Evolutionary conservation across 768 basidiomycete genomes (phyloP).

Genomic region (Tephrocybe rancida): DNA sequence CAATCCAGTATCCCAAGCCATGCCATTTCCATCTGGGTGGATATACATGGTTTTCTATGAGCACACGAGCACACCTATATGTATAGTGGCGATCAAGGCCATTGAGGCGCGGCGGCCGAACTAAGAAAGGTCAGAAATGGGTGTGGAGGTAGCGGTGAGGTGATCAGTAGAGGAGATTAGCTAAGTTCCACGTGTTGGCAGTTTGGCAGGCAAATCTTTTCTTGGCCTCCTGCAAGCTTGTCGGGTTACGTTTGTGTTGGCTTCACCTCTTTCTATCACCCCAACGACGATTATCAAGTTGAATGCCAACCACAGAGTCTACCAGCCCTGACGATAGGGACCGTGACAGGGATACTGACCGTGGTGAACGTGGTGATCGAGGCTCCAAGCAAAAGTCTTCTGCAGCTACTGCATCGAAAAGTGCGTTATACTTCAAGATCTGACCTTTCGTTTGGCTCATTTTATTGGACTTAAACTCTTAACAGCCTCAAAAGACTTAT

Average conservation of each 20-base stretch:
- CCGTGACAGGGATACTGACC: constrained; percentile 21
- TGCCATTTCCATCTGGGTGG: too few species aligned
- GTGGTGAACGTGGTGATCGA: constrained; percentile 21
- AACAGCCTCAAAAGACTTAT: constrained; percentile 74
- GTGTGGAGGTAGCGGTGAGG: background rate
- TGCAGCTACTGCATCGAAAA: constrained; percentile 19
- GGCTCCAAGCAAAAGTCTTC: constrained; percentile 21
- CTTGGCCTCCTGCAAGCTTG: constrained; percentile 21
- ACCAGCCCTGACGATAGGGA: constrained; percentile 22
- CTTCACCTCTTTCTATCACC: background rate
- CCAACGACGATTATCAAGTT: constrained; percentile 4
- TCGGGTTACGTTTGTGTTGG: constrained; percentile 6
- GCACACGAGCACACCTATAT: too few species aligned
- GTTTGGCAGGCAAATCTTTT: constrained; percentile 39
- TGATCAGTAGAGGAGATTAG: constrained; percentile 24
- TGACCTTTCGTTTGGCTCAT: constrained; percentile 24
- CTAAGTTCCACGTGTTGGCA: constrained; percentile 39
- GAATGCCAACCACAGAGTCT: constrained; percentile 23
- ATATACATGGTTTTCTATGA: too few species aligned
- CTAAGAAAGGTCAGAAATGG: background rate
- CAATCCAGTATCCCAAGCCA: too few species aligned
- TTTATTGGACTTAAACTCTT: background rate
- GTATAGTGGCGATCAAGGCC: too few species aligned
- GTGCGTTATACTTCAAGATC: constrained; percentile 14
- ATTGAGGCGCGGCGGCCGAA: too few species aligned